Conservation (phyloP, 768 basidiomycete genomes). For the Phaeotremella skinneri region DNA sequence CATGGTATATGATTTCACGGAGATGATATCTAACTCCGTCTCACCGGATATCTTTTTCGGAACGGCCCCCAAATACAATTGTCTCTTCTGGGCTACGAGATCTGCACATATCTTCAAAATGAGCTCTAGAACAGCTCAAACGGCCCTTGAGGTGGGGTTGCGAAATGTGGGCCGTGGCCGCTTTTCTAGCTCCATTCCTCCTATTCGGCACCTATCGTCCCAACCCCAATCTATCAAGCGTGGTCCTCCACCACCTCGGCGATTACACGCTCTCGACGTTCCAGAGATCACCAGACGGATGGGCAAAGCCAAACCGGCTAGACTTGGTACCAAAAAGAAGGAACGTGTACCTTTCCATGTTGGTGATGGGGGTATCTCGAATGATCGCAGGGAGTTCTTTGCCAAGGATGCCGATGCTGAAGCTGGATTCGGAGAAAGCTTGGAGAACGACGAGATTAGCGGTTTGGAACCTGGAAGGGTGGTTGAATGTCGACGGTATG, state of each 20-base stretch:
- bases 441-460: conserved; percentile 3
- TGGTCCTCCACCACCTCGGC: neutral
- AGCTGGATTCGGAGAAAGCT: conserved; percentile 11
- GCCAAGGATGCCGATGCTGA: conserved; percentile 21
- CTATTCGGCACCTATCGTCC: too few species aligned
- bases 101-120: too few species aligned
- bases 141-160: too few species aligned
- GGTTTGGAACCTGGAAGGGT: conserved; percentile 32
- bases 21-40: too few species aligned
- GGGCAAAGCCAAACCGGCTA: conserved; percentile 1
- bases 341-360: conserved; percentile 22
- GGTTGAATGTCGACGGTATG: conserved; percentile 39
- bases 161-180: too few species aligned
- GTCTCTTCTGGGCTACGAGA: too few species aligned
- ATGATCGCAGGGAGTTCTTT: conserved; percentile 27
- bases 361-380: conserved; percentile 17
- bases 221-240: neutral
- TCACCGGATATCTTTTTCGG: too few species aligned
- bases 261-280: neutral
- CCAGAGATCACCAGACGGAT: neutral
- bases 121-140: too few species aligned
- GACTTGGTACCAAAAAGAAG: neutral
- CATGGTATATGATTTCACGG: too few species aligned
- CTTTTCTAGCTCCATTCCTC: too few species aligned
- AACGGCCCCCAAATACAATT: too few species aligned